phyloP scores from a whole-genome alignment of 2,329 filamentous ascomycete species.

The Aspergillus aculeatus region DNA sequence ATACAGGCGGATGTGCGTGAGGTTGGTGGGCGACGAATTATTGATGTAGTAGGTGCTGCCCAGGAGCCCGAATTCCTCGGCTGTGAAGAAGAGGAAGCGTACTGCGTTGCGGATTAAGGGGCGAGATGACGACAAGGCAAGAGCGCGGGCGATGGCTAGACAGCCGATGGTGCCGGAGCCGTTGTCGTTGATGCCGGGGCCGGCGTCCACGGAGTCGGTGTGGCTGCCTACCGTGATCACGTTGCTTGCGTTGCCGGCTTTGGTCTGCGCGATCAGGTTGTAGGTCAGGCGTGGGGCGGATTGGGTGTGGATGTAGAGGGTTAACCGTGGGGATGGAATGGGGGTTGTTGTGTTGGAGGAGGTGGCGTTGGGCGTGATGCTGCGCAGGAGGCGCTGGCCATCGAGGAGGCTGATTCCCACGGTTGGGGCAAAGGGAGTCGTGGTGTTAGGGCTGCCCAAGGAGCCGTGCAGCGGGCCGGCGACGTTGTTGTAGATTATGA shows the following conservation, averaged over 20 bases:
- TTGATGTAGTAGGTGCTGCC: constrained; percentile 59
- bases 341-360: background rate
- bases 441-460: constrained; percentile 59
- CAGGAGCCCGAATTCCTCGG: constrained; percentile 62
- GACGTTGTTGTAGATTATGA: constrained; percentile 73
- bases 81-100: constrained; percentile 67
- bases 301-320: constrained; percentile 45
- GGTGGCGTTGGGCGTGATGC: constrained; percentile 46
- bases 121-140: constrained; percentile 45
- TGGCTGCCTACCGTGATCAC: constrained; percentile 61
- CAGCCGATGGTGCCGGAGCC: constrained; percentile 65
- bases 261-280: constrained; percentile 63
- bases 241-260: constrained; percentile 58
- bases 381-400: constrained; percentile 54
- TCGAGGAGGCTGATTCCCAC: constrained; percentile 64
- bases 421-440: constrained; percentile 49
- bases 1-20: constrained; percentile 63
- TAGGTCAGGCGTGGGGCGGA: constrained; percentile 50
- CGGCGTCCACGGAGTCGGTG: constrained; percentile 60
- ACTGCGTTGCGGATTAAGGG: constrained; percentile 67
- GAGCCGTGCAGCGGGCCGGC: constrained; percentile 65
- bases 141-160: constrained; percentile 58
- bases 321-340: constrained; percentile 24
- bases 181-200: constrained; percentile 75
- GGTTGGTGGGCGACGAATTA: constrained; percentile 49